phyloP scores from a whole-genome alignment of 768 basidiomycete genomes.

The Trametes meyenii region DNA sequence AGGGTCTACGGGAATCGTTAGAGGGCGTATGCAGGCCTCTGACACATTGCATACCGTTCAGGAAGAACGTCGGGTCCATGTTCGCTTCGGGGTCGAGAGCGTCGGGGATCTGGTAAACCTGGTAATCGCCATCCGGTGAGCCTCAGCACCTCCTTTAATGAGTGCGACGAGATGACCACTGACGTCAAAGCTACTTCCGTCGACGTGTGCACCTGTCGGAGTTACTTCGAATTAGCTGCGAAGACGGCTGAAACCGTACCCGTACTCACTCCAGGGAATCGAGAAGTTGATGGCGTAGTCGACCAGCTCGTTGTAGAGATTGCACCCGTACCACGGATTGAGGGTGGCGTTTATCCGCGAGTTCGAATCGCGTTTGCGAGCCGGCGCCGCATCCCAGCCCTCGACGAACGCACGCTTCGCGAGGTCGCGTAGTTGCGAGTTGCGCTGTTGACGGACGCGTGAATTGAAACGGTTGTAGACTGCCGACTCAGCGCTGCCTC shows the following conservation, averaged over 20 bases:
- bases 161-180: conserved; percentile 10
- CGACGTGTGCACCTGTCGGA: background rate
- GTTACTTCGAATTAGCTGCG: background rate
- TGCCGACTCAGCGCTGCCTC: background rate
- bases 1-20: background rate
- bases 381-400: conserved; percentile 30
- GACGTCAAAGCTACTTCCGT: conserved; percentile 20
- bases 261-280: conserved; percentile 52
- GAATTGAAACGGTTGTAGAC: background rate
- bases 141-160: background rate
- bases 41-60: conserved; percentile 52
- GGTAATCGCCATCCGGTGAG: background rate
- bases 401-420: background rate
- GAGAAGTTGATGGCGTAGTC: conserved; percentile 78
- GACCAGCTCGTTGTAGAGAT: conserved; percentile 62
- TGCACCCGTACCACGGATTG: conserved; percentile 48
- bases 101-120: conserved; percentile 35
- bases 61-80: conserved; percentile 54
- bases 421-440: background rate
- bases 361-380: conserved; percentile 53
- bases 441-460: background rate
- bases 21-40: background rate
- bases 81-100: conserved; percentile 50
- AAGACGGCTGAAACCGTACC: background rate
- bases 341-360: conserved; percentile 54